Conservation (phyloP, 2,329 filamentous ascomycete genomes). For the Sclerotiophoma versabilis region DNA sequence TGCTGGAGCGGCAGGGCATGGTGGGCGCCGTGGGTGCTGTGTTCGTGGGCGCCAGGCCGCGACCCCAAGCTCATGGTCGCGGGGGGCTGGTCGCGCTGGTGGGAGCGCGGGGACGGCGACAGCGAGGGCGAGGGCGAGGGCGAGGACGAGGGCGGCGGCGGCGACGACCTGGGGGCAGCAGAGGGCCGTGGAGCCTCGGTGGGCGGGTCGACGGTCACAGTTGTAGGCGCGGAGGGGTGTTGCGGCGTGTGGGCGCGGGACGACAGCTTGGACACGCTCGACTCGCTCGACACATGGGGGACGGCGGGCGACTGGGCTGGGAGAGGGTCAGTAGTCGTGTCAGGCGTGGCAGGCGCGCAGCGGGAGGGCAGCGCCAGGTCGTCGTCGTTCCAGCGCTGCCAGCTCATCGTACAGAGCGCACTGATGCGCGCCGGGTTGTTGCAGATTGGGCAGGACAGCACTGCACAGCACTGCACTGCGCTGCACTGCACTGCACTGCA, state of each 20-base stretch:
- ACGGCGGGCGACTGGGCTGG: constrained; percentile 61
- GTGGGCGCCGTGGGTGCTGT: not conserved
- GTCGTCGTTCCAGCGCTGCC: constrained; percentile 31
- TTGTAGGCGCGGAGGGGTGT: constrained; percentile 56
- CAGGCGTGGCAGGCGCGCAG: constrained; percentile 21
- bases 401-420: constrained; percentile 52
- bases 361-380: not conserved
- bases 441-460: constrained; percentile 35
- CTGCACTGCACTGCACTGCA: not conserved
- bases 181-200: constrained; percentile 60
- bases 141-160: not conserved
- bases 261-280: constrained; percentile 4
- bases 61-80: constrained; percentile 9
- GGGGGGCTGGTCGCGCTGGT: constrained; percentile 3
- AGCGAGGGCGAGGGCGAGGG: not conserved
- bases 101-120: constrained; percentile 7
- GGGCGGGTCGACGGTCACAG: constrained; percentile 56
- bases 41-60: constrained; percentile 11
- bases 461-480: not conserved
- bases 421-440: constrained; percentile 32
- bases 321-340: constrained; percentile 34
- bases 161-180: constrained; percentile 60
- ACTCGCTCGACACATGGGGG: constrained; percentile 51
- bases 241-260: constrained; percentile 61
- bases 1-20: constrained; percentile 40